A percentile compares a stretch with the other conserved stretches of the same genome.
phyloP scores from a whole-genome alignment of 345 rosid genomes.

The Ceriops zippeliana region DNA sequence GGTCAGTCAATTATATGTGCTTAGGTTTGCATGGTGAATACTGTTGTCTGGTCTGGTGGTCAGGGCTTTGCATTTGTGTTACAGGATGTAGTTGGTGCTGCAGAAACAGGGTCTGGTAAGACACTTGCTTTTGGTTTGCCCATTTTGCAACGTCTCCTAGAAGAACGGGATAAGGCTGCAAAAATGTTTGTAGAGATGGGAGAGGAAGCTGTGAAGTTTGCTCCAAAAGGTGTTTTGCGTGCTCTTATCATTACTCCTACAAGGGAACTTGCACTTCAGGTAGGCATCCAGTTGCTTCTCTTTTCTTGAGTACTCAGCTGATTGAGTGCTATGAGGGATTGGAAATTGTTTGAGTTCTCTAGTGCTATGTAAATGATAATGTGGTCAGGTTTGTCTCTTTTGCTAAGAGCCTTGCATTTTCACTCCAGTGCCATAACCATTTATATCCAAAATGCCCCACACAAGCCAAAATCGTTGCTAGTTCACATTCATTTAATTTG shows the following conservation, averaged over 20 bases:
- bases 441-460: no score
- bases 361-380: not conserved
- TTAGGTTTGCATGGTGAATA: not conserved
- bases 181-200: slow-evolving; percentile 47
- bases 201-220: slow-evolving; percentile 57
- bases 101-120: slow-evolving; percentile 98
- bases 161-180: slow-evolving; percentile 67
- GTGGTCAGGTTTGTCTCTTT: no score
- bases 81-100: slow-evolving; percentile 96
- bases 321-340: not conserved
- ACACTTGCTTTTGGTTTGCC: slow-evolving; percentile 99
- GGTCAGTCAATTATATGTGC: slow-evolving; percentile 40
- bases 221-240: slow-evolving; percentile 66
- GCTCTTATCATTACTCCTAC: slow-evolving; percentile 95
- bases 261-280: slow-evolving; percentile 95
- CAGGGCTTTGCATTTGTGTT: slow-evolving; percentile 15
- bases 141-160: slow-evolving; percentile 82
- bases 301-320: slow-evolving; percentile 8
- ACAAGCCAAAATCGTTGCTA: no score
- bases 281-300: slow-evolving; percentile 21
- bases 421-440: no score
- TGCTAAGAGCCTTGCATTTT: no score
- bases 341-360: not conserved
- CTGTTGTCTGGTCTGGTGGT: not conserved
- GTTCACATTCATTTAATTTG: no score